Percentiles rank a stretch among this genome's conserved stretches.
Evolutionary conservation across 1,284 basidiomycete species (phyloP).

Genomic region (Stygiomarasmius scandens): DNA sequence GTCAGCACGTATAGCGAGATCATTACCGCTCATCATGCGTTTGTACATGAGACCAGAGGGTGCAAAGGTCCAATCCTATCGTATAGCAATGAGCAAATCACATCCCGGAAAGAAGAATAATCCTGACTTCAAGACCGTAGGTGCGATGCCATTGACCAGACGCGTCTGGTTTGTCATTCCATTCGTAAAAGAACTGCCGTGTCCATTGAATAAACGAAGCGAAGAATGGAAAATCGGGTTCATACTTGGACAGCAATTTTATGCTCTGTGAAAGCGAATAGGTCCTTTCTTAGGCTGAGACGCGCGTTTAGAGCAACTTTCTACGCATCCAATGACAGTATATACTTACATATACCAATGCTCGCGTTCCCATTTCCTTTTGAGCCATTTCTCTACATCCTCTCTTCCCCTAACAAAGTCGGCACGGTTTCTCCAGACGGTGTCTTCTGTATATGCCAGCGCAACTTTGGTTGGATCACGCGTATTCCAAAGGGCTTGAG

Average conservation of each 20-base stretch:
- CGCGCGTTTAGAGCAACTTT: conserved; percentile 11
- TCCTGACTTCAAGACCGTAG: conserved; percentile 51
- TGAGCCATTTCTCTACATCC: conserved; percentile 53
- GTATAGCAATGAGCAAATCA: conserved; percentile 65
- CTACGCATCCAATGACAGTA: conserved; percentile 14
- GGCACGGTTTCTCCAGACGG: conserved; percentile 63
- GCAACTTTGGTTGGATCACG: conserved; percentile 23
- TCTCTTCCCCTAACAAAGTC: conserved; percentile 51
- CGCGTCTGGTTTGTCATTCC: conserved; percentile 40
- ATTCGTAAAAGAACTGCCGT: conserved; percentile 64
- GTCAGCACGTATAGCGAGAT: conserved; percentile 48
- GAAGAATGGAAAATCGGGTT: background rate
- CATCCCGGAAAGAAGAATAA: conserved; percentile 23
- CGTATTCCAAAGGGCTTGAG: conserved; percentile 29
- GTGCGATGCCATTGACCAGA: conserved; percentile 54
- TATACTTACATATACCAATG: conserved; percentile 28
- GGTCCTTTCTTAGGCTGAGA: conserved; percentile 44
- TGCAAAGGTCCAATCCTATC: conserved; percentile 63
- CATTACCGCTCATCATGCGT: conserved; percentile 62
- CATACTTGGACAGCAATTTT: conserved; percentile 57
- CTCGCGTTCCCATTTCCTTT: conserved; percentile 59
- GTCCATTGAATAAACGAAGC: background rate
- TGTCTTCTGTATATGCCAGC: conserved; percentile 57
- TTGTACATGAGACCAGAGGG: conserved; percentile 57
- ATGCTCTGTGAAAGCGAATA: conserved; percentile 60